These are phyloP conservation scores for Aspergillus versicolor DNA, from an alignment of 2,329 filamentous ascomycete species.

Conservation along the genomic window DNA sequence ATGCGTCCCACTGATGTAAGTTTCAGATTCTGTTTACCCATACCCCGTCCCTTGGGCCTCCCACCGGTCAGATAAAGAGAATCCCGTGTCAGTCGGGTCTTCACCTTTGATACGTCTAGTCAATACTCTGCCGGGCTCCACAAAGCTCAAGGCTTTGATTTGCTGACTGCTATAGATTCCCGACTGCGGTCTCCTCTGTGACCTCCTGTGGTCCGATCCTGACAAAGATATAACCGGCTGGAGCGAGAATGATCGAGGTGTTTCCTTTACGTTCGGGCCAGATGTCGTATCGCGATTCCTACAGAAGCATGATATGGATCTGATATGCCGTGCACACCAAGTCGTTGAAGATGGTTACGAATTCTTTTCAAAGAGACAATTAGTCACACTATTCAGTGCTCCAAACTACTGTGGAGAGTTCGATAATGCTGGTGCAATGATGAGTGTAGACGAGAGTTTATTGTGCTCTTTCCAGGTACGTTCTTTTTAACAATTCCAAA, in stretches of 20 bases:
- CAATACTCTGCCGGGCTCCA: constrained; percentile 22
- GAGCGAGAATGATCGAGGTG: constrained; percentile 98
- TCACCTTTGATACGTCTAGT: constrained; percentile 7
- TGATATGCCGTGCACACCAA: constrained; percentile 98
- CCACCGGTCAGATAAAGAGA: not conserved
- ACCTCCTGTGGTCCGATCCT: constrained; percentile 97
- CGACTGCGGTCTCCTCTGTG: constrained; percentile 94
- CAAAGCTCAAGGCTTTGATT: constrained; percentile 35
- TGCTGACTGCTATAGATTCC: constrained; percentile 70
- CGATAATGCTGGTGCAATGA: constrained; percentile 99
- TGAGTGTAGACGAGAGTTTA: constrained; percentile 98
- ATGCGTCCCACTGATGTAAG: constrained; percentile 98
- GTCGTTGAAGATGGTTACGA: constrained; percentile 99
- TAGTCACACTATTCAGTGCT: constrained; percentile 96
- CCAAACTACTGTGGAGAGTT: constrained; percentile 99
- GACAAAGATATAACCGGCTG: constrained; percentile 99
- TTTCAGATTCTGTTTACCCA: constrained; percentile 25
- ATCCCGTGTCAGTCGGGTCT: not conserved
- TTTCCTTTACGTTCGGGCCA: constrained; percentile 97
- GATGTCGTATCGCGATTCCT: constrained; percentile 97
- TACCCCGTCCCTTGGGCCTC: not conserved
- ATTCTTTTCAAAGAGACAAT: constrained; percentile 97
- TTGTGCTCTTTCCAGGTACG: constrained; percentile 96
- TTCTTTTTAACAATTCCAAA: constrained; percentile 3
- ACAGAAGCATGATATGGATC: constrained; percentile 99